phyloP scores from a whole-genome alignment of 208 protist species.

The Strigomonas culicis region DNA sequence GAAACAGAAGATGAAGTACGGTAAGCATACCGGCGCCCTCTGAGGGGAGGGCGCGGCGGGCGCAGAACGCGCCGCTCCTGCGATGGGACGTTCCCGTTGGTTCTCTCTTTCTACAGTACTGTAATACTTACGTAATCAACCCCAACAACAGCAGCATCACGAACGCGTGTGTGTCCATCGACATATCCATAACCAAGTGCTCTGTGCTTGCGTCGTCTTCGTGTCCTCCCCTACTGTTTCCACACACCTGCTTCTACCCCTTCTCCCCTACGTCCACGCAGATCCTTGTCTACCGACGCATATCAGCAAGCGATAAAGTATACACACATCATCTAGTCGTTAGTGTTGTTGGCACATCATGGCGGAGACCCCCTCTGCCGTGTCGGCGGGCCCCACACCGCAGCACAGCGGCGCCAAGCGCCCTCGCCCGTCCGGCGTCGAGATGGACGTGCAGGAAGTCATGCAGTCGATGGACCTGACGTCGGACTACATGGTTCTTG shows the following conservation, averaged over 20 bases:
- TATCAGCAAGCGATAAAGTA: too few relatives aligned
- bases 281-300: too few relatives aligned
- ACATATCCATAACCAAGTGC: too few relatives aligned
- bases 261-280: too few relatives aligned
- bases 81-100: background rate
- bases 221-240: too few relatives aligned
- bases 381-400: conserved; percentile 15
- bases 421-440: conserved; percentile 32
- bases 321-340: too few relatives aligned
- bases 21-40: conserved; percentile 57
- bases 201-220: too few relatives aligned
- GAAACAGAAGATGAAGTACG: conserved; percentile 82
- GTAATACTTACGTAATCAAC: background rate
- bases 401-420: conserved; percentile 53
- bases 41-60: conserved; percentile 15
- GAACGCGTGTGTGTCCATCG: too few relatives aligned
- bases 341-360: too few relatives aligned
- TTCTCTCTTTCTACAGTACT: background rate
- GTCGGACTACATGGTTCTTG: conserved; percentile 72
- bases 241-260: too few relatives aligned
- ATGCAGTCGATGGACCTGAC: conserved; percentile 42
- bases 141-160: too few relatives aligned
- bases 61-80: background rate
- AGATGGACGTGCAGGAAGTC: conserved; percentile 63
- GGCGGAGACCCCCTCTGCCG: conserved; percentile 20